Evolutionary conservation across 352 stramenopile genomes (phyloP).

Genomic region (Phytophthora pluvialis): DNA sequence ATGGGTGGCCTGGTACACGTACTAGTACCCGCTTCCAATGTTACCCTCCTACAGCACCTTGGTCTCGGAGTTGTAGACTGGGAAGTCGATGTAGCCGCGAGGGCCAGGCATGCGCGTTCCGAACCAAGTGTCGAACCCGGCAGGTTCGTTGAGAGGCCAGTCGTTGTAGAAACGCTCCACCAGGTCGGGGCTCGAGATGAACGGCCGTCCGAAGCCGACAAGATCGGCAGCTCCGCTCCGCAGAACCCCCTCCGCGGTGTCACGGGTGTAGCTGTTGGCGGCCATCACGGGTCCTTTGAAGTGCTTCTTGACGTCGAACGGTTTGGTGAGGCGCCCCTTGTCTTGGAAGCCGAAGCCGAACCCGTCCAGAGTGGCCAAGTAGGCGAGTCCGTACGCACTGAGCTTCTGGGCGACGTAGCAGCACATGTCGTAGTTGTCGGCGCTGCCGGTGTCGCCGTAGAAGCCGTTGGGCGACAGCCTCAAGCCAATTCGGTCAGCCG

Average conservation of each 20-base stretch:
- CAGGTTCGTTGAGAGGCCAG: constrained; percentile 32
- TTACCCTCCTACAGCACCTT: no score
- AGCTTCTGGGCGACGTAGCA: constrained; percentile 42
- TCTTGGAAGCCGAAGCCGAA: constrained; percentile 51
- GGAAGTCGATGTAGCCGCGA: constrained; percentile 33
- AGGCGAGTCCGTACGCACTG: constrained; percentile 45
- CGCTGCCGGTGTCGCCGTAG: constrained; percentile 37
- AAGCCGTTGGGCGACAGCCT: constrained; percentile 39
- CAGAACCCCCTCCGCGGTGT: constrained; percentile 42
- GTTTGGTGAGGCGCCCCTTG: constrained; percentile 35
- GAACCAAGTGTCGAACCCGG: constrained; percentile 33
- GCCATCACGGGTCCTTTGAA: constrained; percentile 40
- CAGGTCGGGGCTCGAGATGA: constrained; percentile 44
- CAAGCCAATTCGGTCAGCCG: constrained; percentile 31
- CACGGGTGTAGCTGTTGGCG: constrained; percentile 43
- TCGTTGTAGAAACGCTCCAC: constrained; percentile 36
- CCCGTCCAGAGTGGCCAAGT: constrained; percentile 46
- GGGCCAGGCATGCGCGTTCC: constrained; percentile 30
- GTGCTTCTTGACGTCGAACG: constrained; percentile 43
- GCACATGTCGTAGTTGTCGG: constrained; percentile 55
- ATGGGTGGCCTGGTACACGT: no score
- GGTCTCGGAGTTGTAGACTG: constrained; percentile 26
- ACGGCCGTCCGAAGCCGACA: constrained; percentile 33
- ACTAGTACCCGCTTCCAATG: no score
- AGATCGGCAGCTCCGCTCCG: constrained; percentile 27